These are phyloP conservation scores for Boehmeria nivea DNA, from an alignment of 306 rosid species.

Conservation along the genomic window DNA sequence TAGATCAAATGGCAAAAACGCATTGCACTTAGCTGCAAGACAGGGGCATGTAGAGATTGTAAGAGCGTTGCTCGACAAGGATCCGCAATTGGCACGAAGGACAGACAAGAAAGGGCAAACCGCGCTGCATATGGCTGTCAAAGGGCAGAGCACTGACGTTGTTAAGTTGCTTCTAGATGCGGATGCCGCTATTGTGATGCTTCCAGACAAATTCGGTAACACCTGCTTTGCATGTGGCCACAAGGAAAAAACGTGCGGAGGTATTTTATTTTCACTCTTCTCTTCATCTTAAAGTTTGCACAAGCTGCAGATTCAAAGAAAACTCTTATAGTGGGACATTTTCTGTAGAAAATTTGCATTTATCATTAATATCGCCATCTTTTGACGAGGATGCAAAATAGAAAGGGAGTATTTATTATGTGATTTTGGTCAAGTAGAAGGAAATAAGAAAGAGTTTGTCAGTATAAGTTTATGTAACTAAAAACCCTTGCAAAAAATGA, in stretches of 20 bases:
- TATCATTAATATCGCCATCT: too few relatives aligned
- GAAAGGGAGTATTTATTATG: too few relatives aligned
- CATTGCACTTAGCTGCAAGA: constrained; percentile 94
- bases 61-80: constrained; percentile 59
- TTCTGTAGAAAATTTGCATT: too few relatives aligned
- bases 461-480: too few relatives aligned
- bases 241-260: constrained; percentile 95
- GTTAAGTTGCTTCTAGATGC: constrained; percentile 89
- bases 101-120: constrained; percentile 98
- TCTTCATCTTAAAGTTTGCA: neutral
- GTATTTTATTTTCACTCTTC: constrained; percentile 27
- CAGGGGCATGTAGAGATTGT: constrained; percentile 85
- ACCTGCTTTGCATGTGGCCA: constrained; percentile 91
- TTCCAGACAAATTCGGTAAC: constrained; percentile 93
- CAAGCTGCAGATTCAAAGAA: neutral
- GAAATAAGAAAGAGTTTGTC: too few relatives aligned
- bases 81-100: constrained; percentile 87
- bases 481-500: too few relatives aligned
- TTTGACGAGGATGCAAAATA: too few relatives aligned
- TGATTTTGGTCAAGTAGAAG: too few relatives aligned
- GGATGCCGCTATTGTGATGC: constrained; percentile 97
- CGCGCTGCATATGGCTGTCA: constrained; percentile 99
- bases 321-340: too few relatives aligned
- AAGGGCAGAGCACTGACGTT: constrained; percentile 87
- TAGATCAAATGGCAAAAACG: constrained; percentile 79